Evolutionary conservation across 2,329 filamentous ascomycete genomes (phyloP).

Genomic region (Pestalotiopsis sp.): DNA sequence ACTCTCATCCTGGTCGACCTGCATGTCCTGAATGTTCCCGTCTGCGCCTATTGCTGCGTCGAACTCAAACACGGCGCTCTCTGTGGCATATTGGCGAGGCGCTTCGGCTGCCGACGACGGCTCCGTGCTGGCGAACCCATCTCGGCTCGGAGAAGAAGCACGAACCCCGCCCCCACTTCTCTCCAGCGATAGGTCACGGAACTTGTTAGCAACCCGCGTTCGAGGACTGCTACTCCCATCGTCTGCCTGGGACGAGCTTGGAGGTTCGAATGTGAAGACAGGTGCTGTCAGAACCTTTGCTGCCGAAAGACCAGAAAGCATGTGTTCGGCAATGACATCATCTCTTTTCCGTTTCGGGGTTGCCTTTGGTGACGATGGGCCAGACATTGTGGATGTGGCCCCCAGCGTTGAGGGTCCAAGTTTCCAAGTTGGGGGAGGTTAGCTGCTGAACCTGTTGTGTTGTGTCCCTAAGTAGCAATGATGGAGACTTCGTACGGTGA

Average conservation of each 20-base stretch:
- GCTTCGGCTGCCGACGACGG: constrained; percentile 17
- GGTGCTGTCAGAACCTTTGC: constrained; percentile 19
- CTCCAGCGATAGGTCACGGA: constrained; percentile 49
- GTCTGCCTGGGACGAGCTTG: constrained; percentile 27
- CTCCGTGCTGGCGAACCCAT: constrained; percentile 11
- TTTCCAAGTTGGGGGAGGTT: neutral
- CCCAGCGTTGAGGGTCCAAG: constrained; percentile 1
- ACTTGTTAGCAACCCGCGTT: constrained; percentile 51
- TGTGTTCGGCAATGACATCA: constrained; percentile 29
- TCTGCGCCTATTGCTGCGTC: constrained; percentile 19
- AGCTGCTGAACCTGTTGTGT: neutral
- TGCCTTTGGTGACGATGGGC: constrained; percentile 21
- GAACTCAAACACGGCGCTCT: constrained; percentile 27
- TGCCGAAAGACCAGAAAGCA: constrained; percentile 19
- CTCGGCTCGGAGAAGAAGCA: constrained; percentile 18
- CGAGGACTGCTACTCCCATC: constrained; percentile 55
- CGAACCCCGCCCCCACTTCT: constrained; percentile 45
- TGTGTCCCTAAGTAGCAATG: too few relatives aligned
- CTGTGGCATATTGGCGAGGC: constrained; percentile 1
- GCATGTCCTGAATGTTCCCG: constrained; percentile 21
- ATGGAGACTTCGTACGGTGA: neutral
- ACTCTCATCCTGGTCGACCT: constrained; percentile 31
- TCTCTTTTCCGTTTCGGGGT: constrained; percentile 50
- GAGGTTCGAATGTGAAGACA: constrained; percentile 46
- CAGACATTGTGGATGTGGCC: constrained; percentile 19